Evolutionary conservation across 31 red algal genomes (phyloP).

Genomic region (Porphyra umbilicalis): DNA sequence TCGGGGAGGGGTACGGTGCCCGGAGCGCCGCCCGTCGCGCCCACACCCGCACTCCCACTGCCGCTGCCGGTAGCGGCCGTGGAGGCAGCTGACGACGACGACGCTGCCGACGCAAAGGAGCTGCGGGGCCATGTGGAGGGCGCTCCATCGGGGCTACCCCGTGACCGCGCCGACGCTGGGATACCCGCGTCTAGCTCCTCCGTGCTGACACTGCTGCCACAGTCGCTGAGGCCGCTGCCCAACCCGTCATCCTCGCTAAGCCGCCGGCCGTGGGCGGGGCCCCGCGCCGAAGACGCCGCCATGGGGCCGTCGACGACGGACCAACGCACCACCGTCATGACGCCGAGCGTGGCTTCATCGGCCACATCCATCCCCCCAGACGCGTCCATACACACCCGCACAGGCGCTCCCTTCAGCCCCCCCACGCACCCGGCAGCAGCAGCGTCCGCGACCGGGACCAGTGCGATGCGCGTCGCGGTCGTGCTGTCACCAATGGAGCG

Average conservation of each 20-base stretch:
- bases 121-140: background rate
- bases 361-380: background rate
- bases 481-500: too few relatives aligned
- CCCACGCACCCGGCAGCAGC: too few relatives aligned
- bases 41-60: background rate
- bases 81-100: background rate
- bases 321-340: background rate
- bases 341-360: background rate
- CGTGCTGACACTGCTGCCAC: background rate
- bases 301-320: background rate
- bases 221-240: background rate
- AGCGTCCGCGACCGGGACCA: too few relatives aligned
- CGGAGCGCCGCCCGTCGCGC: too few relatives aligned
- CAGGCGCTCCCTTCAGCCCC: too few relatives aligned
- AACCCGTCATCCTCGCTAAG: background rate
- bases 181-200: background rate
- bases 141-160: background rate
- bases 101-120: background rate
- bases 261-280: background rate
- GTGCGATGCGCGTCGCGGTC: too few relatives aligned
- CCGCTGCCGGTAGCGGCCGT: background rate
- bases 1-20: background rate
- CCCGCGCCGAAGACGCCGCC: background rate
- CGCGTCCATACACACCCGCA: background rate
- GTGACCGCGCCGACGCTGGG: background rate